Conservation (phyloP, 2,329 filamentous ascomycete species). For the Lasiodiplodia citricola region DNA sequence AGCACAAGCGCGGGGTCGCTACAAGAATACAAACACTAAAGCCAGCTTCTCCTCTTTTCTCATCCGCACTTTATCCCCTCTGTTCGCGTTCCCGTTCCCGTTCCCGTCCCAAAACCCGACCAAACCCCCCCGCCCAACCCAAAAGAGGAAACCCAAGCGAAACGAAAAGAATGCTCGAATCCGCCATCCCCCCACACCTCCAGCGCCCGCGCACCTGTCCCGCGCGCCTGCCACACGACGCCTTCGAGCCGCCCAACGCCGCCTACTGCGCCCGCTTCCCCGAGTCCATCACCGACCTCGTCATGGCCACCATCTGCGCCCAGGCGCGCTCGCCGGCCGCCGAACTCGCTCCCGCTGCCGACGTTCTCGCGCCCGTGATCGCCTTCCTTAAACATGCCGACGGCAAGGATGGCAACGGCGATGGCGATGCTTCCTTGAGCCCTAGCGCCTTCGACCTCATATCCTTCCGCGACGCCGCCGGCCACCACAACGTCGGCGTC, state of each 20-base stretch:
- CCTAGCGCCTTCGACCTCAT: conserved; percentile 28
- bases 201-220: conserved; percentile 31
- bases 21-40: not conserved
- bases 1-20: not conserved
- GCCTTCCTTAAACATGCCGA: conserved; percentile 29
- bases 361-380: conserved; percentile 20
- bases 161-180: conserved; percentile 29
- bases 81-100: too few species aligned
- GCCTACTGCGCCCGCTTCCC: conserved; percentile 43
- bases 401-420: conserved; percentile 6
- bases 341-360: not conserved
- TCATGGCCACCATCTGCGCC: conserved; percentile 44
- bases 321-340: conserved; percentile 31
- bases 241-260: conserved; percentile 38
- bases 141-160: not conserved
- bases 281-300: conserved; percentile 36
- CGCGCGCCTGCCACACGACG: conserved; percentile 33
- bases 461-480: not conserved
- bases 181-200: conserved; percentile 35
- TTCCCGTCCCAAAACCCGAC: too few species aligned
- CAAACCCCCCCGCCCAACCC: too few species aligned
- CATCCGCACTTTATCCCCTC: too few species aligned
- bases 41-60: not conserved
- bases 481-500: not conserved
- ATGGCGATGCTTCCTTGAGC: conserved; percentile 35